Percentiles rank a stretch among this genome's conserved stretches.
Evolutionary conservation across 129 eudicot species (phyloP).

Genomic region (Flaveria bidentis): DNA sequence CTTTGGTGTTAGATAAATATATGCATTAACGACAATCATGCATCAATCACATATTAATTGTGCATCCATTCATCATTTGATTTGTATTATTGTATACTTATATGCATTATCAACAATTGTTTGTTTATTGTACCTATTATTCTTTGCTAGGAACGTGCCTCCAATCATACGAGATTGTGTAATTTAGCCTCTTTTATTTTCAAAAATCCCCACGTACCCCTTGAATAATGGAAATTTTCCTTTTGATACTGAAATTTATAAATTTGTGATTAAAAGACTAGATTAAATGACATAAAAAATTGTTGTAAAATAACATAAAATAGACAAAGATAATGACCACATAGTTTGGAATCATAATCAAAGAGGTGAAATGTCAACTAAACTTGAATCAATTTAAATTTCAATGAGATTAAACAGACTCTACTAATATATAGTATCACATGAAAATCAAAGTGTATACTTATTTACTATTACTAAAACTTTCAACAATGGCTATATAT

Average conservation of each 20-base stretch:
- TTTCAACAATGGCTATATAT: no score
- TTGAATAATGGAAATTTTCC: neutral
- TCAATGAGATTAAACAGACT: neutral
- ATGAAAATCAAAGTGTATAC: no score
- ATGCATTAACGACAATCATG: constrained; percentile 14
- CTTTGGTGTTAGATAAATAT: no score
- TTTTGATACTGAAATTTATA: neutral
- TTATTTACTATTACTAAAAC: no score
- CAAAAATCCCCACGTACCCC: neutral
- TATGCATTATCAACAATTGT: constrained; percentile 26
- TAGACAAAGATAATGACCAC: neutral
- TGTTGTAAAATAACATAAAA: neutral
- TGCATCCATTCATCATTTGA: constrained; percentile 16
- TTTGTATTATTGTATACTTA: neutral
- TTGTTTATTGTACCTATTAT: constrained; percentile 24
- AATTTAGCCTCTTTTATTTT: neutral
- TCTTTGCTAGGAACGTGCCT: constrained; percentile 29
- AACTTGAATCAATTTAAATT: neutral
- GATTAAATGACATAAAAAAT: neutral
- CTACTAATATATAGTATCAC: no score
- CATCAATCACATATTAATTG: constrained; percentile 18
- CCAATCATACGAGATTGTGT: constrained; percentile 1
- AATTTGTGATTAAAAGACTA: neutral
- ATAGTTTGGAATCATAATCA: neutral
- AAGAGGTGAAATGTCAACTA: neutral